phyloP scores from a whole-genome alignment of 73 alveolate species.

The Tetrahymena borealis region DNA sequence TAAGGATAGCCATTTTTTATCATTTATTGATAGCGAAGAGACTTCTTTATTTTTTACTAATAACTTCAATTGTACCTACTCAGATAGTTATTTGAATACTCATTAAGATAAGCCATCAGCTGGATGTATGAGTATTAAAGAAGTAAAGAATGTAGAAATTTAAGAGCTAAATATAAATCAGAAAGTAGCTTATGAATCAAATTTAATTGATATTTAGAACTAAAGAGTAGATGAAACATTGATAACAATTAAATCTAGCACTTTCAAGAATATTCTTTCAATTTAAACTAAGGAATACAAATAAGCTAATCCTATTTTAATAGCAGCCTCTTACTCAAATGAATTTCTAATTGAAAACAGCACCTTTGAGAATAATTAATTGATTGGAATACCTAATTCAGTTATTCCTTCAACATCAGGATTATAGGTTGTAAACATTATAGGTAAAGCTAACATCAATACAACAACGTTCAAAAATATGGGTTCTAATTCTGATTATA shows the following conservation, averaged over 20 bases:
- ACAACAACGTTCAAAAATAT: neutral
- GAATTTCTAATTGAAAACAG: neutral
- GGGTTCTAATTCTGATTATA: neutral
- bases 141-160: no score
- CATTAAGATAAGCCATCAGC: neutral
- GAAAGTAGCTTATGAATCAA: neutral
- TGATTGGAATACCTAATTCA: neutral
- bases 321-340: neutral
- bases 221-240: neutral
- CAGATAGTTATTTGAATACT: neutral
- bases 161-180: no score
- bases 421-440: no score
- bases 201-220: neutral
- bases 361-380: neutral
- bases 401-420: neutral
- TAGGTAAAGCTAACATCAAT: neutral
- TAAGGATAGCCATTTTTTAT: neutral
- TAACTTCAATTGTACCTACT: neutral
- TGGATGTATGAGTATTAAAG: neutral
- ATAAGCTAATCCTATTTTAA: neutral
- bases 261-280: neutral
- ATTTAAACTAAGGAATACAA: neutral
- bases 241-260: neutral
- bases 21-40: neutral
- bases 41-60: neutral